Conservation (phyloP, 495 filamentous ascomycete species). For the Xylaria curta region DNA sequence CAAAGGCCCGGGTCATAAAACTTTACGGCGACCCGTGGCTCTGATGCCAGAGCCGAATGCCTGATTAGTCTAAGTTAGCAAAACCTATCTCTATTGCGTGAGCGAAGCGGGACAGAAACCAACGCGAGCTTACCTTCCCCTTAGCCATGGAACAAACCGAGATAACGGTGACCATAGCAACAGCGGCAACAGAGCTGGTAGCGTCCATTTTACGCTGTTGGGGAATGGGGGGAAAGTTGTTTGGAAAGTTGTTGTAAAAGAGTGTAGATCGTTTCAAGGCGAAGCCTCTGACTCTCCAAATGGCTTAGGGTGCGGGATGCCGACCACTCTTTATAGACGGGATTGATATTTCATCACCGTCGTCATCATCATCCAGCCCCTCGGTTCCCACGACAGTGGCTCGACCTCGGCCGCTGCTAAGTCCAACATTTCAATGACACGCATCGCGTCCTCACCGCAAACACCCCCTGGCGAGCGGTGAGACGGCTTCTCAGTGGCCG, state of each 20-base stretch:
- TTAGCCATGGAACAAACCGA: slow-evolving; percentile 22
- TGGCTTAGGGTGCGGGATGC: slow-evolving; percentile 11
- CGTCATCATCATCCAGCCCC: slow-evolving; percentile 13
- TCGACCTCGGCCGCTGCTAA: background rate
- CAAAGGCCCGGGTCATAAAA: slow-evolving; percentile 16
- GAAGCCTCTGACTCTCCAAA: slow-evolving; percentile 21
- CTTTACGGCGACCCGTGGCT: slow-evolving; percentile 3
- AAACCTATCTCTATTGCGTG: background rate
- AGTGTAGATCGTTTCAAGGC: slow-evolving; percentile 27
- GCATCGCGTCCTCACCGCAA: slow-evolving; percentile 18
- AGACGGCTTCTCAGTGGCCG: slow-evolving; percentile 14
- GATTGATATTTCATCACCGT: background rate
- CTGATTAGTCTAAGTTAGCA: slow-evolving; percentile 5
- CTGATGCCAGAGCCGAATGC: slow-evolving; percentile 15
- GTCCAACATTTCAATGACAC: slow-evolving; percentile 5
- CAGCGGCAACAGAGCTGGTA: slow-evolving; percentile 17
- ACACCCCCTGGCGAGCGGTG: slow-evolving; percentile 21
- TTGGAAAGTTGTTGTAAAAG: slow-evolving; percentile 15
- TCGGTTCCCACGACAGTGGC: background rate
- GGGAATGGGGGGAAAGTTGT: slow-evolving; percentile 16
- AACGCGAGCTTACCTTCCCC: slow-evolving; percentile 24
- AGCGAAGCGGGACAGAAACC: background rate
- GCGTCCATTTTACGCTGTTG: slow-evolving; percentile 29
- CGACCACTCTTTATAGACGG: slow-evolving; percentile 23
- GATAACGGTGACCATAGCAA: slow-evolving; percentile 17